These are phyloP conservation scores for Candida gigantensis DNA, from an alignment of 1,139 yeast species.

Conservation along the genomic window DNA sequence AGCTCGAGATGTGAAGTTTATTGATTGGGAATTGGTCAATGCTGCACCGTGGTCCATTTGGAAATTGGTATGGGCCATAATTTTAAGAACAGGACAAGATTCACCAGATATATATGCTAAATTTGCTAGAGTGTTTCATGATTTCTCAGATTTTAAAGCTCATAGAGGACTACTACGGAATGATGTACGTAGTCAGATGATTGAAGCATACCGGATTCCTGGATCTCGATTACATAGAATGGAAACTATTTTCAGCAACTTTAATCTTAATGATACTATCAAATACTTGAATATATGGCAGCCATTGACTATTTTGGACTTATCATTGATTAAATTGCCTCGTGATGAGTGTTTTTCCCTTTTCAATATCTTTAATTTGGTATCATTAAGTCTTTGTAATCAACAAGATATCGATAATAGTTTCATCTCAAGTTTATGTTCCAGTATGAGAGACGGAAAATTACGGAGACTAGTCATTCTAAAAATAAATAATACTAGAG, in stretches of 20 bases:
- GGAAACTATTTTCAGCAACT: slow-evolving; percentile 37
- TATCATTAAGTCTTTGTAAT: slow-evolving; percentile 36
- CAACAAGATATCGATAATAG: slow-evolving; percentile 34
- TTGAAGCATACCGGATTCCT: slow-evolving; percentile 7
- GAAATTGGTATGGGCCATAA: slow-evolving; percentile 34
- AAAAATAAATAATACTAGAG: slow-evolving; percentile 18
- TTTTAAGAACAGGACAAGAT: slow-evolving; percentile 30
- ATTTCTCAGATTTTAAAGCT: slow-evolving; percentile 22
- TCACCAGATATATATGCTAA: slow-evolving; percentile 28
- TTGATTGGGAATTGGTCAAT: slow-evolving; percentile 24
- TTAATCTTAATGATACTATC: slow-evolving; percentile 23
- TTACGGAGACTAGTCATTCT: slow-evolving; percentile 26
- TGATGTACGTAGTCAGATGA: slow-evolving; percentile 2
- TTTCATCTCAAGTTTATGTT: slow-evolving; percentile 26
- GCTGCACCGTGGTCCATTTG: slow-evolving; percentile 33
- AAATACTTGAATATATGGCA: slow-evolving; percentile 6
- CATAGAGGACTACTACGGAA: slow-evolving; percentile 19
- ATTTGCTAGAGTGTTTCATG: slow-evolving; percentile 29
- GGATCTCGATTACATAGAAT: slow-evolving; percentile 26
- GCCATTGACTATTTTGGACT: slow-evolving; percentile 24
- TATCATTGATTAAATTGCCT: slow-evolving; percentile 15
- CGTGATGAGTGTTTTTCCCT: slow-evolving; percentile 29
- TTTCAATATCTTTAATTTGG: slow-evolving; percentile 31
- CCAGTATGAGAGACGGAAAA: slow-evolving; percentile 26
- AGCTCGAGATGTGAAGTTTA: slow-evolving; percentile 26